Base-by-base conservation (phyloP, 345 rosid genomes). In the Citrus inodora region DNA sequence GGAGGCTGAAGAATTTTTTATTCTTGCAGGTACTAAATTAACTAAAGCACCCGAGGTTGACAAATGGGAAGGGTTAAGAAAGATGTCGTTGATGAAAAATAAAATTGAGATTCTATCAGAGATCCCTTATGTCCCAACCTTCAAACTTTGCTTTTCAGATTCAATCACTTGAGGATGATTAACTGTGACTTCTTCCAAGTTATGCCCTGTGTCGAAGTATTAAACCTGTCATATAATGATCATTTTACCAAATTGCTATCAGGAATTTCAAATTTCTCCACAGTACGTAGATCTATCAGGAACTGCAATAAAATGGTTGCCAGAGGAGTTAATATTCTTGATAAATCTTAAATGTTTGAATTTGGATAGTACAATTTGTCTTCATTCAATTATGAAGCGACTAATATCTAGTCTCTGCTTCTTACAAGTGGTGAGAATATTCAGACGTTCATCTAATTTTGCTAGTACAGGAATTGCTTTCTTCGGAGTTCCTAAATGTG, bases 281-380 rank as follows among this genome's bases (percentile, higher is more conserved):
- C 58, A 71, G 22, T 14, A 71, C 25, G 74, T 79, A 13, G 68
- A 73, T 58, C 19, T 79, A 14, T 79, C 82, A 7, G 3, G 67
- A 6, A 67, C 81, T n/a, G 4, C 1, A 1, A 30, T 78, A 32
- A 14, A 3, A 6, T 33, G 51, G 65, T 24, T 78, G 71, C 76
- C 81, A 33, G 4, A 7, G 1, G 28, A 71, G 32, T 67, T 67
- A 22, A 37, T 0, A 16, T 46, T 48, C 17, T 37, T 67, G 71
- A 27, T 67, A 4, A 67, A 37, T 37, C 51, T 67, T 37, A 67
- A 38, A 37, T 37, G 28, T 67, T 37, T 67, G 0, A 67, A 37
- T 4, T 37, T 67, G 28, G 30, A 37, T 11, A 1, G 11, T 6
- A 37, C 71, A 22, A 0, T 1, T 22, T 10, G 10, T 37, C 51